Conservation (phyloP, 257 asterid genomes). For the Phtheirospermum japonicum region DNA sequence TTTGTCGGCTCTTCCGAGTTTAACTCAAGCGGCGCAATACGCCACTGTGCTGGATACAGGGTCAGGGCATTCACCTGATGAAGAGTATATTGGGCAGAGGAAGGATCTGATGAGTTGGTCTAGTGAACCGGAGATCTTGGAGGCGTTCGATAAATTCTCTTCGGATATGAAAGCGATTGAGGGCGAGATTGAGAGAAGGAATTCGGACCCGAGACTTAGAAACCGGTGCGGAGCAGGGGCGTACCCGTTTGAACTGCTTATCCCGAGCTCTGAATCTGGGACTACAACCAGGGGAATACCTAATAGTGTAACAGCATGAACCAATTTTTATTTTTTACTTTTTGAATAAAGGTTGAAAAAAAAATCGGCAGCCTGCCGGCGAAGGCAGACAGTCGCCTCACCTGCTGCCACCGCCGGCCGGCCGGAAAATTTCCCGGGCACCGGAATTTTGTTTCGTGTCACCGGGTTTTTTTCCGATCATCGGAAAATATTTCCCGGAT, state of each 20-base stretch:
- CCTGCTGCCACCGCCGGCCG: no score
- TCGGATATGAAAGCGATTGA: neutral
- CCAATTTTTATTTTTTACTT: neutral
- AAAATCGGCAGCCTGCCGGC: no score
- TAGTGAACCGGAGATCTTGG: neutral
- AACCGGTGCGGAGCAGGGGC: neutral
- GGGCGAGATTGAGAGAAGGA: neutral
- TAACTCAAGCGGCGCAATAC: neutral
- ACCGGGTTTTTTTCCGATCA: no score
- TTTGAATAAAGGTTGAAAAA: neutral
- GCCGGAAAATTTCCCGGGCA: no score
- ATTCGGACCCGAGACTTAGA: neutral
- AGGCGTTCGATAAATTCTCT: neutral
- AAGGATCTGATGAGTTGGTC: neutral
- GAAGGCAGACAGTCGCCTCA: no score
- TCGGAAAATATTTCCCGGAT: no score
- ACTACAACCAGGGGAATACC: neutral
- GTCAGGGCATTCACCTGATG: neutral
- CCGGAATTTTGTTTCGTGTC: no score
- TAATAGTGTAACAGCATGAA: constrained; percentile 2
- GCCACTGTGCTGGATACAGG: neutral
- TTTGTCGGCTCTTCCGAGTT: constrained; percentile 1
- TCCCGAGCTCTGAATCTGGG: neutral
- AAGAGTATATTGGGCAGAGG: constrained; percentile 8
- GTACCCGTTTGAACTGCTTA: constrained; percentile 1